Conservation (phyloP, 2,329 filamentous ascomycete genomes). For the Fusarium continuum region DNA sequence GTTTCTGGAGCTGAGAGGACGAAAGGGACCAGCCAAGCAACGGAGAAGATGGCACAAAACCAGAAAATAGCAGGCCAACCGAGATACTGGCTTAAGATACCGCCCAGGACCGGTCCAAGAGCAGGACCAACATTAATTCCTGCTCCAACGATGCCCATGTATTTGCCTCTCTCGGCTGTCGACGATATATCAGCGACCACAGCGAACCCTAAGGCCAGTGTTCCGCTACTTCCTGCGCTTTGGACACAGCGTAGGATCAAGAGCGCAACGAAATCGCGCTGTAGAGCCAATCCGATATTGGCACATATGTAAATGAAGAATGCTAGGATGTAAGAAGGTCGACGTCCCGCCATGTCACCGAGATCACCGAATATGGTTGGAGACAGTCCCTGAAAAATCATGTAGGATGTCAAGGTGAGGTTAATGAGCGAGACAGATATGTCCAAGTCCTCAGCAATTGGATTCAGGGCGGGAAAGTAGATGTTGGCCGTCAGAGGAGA, state of each 20-base stretch:
- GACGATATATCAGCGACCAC: slow-evolving; percentile 78
- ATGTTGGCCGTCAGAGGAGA: slow-evolving; percentile 70
- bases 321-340: slow-evolving; percentile 68
- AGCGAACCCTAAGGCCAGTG: slow-evolving; percentile 75
- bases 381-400: slow-evolving; percentile 70
- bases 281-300: slow-evolving; percentile 68
- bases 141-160: slow-evolving; percentile 73
- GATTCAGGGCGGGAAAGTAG: slow-evolving; percentile 57
- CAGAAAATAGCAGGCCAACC: slow-evolving; percentile 77
- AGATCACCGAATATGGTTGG: slow-evolving; percentile 70
- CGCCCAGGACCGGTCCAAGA: slow-evolving; percentile 70
- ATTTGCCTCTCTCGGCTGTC: slow-evolving; percentile 74
- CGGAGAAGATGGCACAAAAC: slow-evolving; percentile 68
- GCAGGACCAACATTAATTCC: slow-evolving; percentile 66
- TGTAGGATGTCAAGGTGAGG: slow-evolving; percentile 66
- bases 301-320: slow-evolving; percentile 66
- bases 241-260: slow-evolving; percentile 70
- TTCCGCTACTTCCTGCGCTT: slow-evolving; percentile 71
- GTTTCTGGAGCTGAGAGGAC: slow-evolving; percentile 67
- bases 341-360: slow-evolving; percentile 66
- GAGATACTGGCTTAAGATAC: slow-evolving; percentile 68
- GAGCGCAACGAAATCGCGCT: slow-evolving; percentile 65
- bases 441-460: slow-evolving; percentile 51
- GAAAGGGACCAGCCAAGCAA: slow-evolving; percentile 62
- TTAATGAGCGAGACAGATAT: slow-evolving; percentile 56